Base-by-base conservation (phyloP, 306 rosid species). In the Adenanthera pavonina region DNA sequence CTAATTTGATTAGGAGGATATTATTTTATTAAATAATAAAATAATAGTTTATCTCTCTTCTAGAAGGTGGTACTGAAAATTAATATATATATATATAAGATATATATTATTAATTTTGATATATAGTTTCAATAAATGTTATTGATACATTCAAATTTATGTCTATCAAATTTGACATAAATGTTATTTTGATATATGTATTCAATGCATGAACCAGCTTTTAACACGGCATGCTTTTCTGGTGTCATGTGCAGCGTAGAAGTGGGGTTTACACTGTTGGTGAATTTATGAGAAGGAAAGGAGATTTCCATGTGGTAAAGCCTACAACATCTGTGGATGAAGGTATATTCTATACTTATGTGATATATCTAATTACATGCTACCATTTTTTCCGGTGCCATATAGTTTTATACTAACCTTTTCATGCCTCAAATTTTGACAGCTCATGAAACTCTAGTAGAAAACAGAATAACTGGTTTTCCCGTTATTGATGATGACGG, bases 381-480 rank as follows among this genome's bases (percentile, higher is more conserved):
- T 19, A n/a, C 13, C 16, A 40, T 35, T 76, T 68, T 25, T 57
- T 47, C 19, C 0, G 34, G 47, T 25, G 30, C 6, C 52, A 69
- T 64, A 41, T 59, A 14, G 20, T 78, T 34, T 48, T 15, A 72
- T 4, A 72, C 84, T 88, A 60, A 38, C 77, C 86, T 78, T 82
- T 80, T 12, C 56, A 38, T 16, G 35, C 52, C 34, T 20, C 54
- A 12, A 69, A 82, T 62, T 88, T 77, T 75, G 74, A 78, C 97
- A 95, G 99, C 99, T 61, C 84, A 93, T 72, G 99, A 95, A 69
- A 65, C 72, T 59, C 98, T 93, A 64, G 99, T 95, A 59, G 96
- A 92, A 64, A 84, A 92, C 77, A 93, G 99, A 83, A 93, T 95
- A 84, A 93, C 97, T 62, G 99, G 99, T 41, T 93, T 95, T 87